phyloP scores from a whole-genome alignment of 73 alveolate species.

The Chromera velia region DNA sequence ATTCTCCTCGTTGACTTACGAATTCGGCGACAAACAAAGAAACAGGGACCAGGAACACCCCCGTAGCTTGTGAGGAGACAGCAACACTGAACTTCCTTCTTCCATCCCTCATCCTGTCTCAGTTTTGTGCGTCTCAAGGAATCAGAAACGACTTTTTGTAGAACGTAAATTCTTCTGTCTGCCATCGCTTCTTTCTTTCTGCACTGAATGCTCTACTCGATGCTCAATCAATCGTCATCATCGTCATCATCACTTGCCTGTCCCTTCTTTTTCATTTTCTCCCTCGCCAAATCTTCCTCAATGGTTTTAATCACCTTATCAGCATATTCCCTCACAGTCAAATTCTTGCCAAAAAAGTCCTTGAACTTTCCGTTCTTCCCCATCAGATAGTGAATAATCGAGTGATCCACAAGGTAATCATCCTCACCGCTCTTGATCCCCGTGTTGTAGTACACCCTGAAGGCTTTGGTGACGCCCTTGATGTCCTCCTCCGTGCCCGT shows the following conservation, averaged over 20 bases:
- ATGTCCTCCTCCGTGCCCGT: constrained; percentile 64
- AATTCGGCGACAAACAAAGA: too few species aligned
- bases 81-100: too few species aligned
- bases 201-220: too few species aligned
- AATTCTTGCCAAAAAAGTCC: constrained; percentile 38
- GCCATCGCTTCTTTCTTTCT: too few species aligned
- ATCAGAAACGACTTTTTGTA: too few species aligned
- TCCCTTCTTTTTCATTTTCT: background rate
- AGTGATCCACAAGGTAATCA: constrained; percentile 67
- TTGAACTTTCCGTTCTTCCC: constrained; percentile 49
- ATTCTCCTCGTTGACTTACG: too few species aligned
- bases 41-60: too few species aligned
- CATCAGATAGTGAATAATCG: constrained; percentile 62
- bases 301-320: background rate
- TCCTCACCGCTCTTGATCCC: constrained; percentile 16
- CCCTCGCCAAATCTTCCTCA: background rate
- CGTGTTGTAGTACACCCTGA: constrained; percentile 57
- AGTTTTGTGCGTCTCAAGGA: too few species aligned
- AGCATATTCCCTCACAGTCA: constrained; percentile 20
- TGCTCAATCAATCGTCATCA: background rate
- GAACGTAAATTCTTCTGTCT: too few species aligned
- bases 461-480: constrained; percentile 56
- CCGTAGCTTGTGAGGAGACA: too few species aligned
- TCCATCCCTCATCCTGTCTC: too few species aligned
- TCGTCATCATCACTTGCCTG: background rate